Evolutionary conservation across 139 green algal species (phyloP).

Genomic region (Chlorella sp.): DNA sequence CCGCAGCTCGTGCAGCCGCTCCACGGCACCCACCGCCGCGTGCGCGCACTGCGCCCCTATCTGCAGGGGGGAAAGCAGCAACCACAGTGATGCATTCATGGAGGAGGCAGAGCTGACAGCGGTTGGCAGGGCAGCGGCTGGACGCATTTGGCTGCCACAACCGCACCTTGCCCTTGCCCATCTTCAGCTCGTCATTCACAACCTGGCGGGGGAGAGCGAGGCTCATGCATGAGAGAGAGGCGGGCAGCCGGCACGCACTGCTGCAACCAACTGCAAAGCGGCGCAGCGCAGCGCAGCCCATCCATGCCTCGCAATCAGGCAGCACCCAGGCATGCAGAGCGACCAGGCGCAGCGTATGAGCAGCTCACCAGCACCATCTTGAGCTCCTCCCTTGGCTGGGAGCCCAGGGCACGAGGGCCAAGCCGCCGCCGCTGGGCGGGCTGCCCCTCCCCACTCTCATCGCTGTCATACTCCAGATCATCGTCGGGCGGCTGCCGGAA

Average conservation of each 20-base stretch:
- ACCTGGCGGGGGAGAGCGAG: too few relatives aligned
- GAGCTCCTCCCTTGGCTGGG: conserved; percentile 26
- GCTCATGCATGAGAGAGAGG: too few relatives aligned
- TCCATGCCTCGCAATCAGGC: too few relatives aligned
- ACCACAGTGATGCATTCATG: too few relatives aligned
- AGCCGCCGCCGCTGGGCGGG: neutral
- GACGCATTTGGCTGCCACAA: neutral
- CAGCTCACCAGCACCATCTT: conserved; percentile 41
- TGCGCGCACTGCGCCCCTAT: conserved; percentile 83
- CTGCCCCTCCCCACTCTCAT: neutral
- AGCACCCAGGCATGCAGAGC: too few relatives aligned
- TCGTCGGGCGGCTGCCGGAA: neutral
- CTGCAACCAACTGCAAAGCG: too few relatives aligned
- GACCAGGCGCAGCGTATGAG: too few relatives aligned
- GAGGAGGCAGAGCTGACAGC: too few relatives aligned
- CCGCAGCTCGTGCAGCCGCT: conserved; percentile 40
- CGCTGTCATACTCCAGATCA: conserved; percentile 1
- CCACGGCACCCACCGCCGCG: conserved; percentile 76
- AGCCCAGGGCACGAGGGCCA: neutral
- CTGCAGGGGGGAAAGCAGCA: conserved; percentile 38
- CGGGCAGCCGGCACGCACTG: too few relatives aligned
- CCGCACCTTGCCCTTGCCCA: conserved; percentile 81
- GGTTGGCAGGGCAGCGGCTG: neutral
- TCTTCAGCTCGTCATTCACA: conserved; percentile 71
- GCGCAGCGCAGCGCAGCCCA: too few relatives aligned